A percentile compares a stretch with the other conserved stretches of the same genome.
phyloP scores from a whole-genome alignment of 2,329 filamentous ascomycete species.

The Claviceps pazoutovae region DNA sequence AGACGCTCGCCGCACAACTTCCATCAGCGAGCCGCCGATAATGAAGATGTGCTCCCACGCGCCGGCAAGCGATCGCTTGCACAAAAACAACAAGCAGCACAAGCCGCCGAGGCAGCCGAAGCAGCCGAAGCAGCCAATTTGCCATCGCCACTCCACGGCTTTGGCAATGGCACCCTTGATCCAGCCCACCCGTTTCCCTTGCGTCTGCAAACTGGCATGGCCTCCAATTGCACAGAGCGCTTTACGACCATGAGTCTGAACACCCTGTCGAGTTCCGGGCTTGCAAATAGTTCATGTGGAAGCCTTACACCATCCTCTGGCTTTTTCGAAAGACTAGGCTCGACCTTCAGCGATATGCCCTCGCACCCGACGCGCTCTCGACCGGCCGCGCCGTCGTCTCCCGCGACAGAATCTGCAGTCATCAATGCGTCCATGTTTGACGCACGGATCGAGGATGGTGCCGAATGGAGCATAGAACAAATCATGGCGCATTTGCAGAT shows the following conservation, averaged over 20 bases:
- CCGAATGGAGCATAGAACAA: conserved; percentile 29
- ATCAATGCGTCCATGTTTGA: conserved; percentile 9
- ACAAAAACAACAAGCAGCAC: neutral
- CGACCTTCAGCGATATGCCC: neutral
- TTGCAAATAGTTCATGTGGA: neutral
- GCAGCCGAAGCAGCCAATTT: neutral
- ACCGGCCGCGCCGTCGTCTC: conserved; percentile 1
- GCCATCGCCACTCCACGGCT: conserved; percentile 1
- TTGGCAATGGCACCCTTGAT: conserved; percentile 4
- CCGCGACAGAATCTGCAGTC: conserved; percentile 3
- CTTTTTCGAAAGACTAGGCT: neutral
- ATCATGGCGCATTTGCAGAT: conserved; percentile 27
- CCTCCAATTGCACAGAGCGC: neutral
- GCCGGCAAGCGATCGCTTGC: neutral
- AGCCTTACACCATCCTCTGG: neutral
- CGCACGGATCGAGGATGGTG: conserved; percentile 11
- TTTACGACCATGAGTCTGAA: conserved; percentile 1
- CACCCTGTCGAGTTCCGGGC: neutral
- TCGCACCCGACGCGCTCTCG: conserved; percentile 12
- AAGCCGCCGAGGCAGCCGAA: neutral
- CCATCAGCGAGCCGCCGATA: neutral
- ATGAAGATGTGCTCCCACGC: neutral
- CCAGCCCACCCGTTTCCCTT: conserved; percentile 18
- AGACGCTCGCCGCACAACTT: neutral
- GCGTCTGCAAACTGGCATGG: conserved; percentile 8